A percentile compares a stretch with the other conserved stretches of the same genome.
Conservation (phyloP, 176 grass and related monocot species). For the Zea luxurians region DNA sequence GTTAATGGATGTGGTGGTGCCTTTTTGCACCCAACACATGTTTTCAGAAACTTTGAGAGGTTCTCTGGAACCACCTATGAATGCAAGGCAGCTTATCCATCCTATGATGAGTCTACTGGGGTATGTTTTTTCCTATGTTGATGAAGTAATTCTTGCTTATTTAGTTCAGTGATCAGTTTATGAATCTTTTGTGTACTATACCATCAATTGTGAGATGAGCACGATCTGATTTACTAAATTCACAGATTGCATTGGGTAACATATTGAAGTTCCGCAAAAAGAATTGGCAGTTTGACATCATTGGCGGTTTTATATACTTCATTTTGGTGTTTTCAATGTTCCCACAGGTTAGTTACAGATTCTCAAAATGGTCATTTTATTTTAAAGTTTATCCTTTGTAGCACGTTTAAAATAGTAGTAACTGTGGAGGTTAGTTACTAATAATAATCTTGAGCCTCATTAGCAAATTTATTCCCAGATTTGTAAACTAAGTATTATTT, state of each 20-base stretch:
- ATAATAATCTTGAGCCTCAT: not conserved
- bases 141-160: slow-evolving; percentile 17
- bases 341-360: slow-evolving; percentile 62
- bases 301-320: slow-evolving; percentile 98
- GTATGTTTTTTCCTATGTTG: slow-evolving; percentile 41
- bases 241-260: slow-evolving; percentile 87
- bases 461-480: not conserved
- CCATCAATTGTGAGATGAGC: slow-evolving; percentile 24
- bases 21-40: slow-evolving; percentile 96
- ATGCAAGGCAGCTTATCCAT: slow-evolving; percentile 86
- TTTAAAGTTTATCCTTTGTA: slow-evolving; percentile 14
- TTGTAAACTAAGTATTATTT: not conserved
- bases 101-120: slow-evolving; percentile 80
- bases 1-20: slow-evolving; percentile 96
- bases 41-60: slow-evolving; percentile 74
- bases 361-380: slow-evolving; percentile 18
- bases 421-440: slow-evolving; percentile 11
- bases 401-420: not conserved
- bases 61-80: slow-evolving; percentile 75
- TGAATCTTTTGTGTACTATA: slow-evolving; percentile 17
- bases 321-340: slow-evolving; percentile 95
- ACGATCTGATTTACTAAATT: slow-evolving; percentile 39
- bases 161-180: slow-evolving; percentile 19
- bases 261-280: slow-evolving; percentile 95
- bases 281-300: slow-evolving; percentile 98